Percentiles rank a stretch among this genome's conserved stretches.
These are phyloP conservation scores for Geotrichum klebahnii DNA, from an alignment of 1,139 yeast genomes.

Conservation along the genomic window DNA sequence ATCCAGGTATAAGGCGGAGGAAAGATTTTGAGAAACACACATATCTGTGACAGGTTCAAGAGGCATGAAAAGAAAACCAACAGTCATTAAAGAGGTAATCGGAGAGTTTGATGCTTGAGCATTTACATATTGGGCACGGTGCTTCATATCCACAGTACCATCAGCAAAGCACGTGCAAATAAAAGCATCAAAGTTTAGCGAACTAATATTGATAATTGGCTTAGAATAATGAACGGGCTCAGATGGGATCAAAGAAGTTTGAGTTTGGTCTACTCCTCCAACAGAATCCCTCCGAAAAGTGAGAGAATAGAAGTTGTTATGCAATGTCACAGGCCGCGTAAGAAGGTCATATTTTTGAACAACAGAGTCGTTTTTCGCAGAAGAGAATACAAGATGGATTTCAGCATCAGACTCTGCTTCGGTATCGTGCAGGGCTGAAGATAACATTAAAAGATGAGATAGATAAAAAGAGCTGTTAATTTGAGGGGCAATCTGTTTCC, in stretches of 20 bases:
- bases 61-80: slow-evolving; percentile 52
- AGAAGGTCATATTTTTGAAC: slow-evolving; percentile 30
- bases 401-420: slow-evolving; percentile 42
- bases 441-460: slow-evolving; percentile 34
- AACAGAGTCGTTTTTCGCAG: slow-evolving; percentile 24
- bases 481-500: slow-evolving; percentile 18
- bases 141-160: slow-evolving; percentile 28
- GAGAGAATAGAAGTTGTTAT: slow-evolving; percentile 32
- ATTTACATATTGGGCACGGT: slow-evolving; percentile 24
- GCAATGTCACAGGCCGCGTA: slow-evolving; percentile 36
- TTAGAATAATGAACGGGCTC: slow-evolving; percentile 14
- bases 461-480: slow-evolving; percentile 24
- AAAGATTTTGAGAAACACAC: slow-evolving; percentile 56
- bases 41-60: slow-evolving; percentile 41
- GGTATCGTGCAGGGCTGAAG: slow-evolving; percentile 27
- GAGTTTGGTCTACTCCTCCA: slow-evolving; percentile 12
- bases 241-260: slow-evolving; percentile 12
- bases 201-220: slow-evolving; percentile 24
- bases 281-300: slow-evolving; percentile 24
- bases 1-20: slow-evolving; percentile 46
- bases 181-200: slow-evolving; percentile 29
- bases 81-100: slow-evolving; percentile 51
- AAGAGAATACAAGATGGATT: slow-evolving; percentile 38
- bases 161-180: slow-evolving; percentile 26
- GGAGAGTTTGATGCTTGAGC: slow-evolving; percentile 25